Evolutionary conservation across 2,329 filamentous ascomycete species (phyloP).

Genomic region (Colletotrichum falcatum): DNA sequence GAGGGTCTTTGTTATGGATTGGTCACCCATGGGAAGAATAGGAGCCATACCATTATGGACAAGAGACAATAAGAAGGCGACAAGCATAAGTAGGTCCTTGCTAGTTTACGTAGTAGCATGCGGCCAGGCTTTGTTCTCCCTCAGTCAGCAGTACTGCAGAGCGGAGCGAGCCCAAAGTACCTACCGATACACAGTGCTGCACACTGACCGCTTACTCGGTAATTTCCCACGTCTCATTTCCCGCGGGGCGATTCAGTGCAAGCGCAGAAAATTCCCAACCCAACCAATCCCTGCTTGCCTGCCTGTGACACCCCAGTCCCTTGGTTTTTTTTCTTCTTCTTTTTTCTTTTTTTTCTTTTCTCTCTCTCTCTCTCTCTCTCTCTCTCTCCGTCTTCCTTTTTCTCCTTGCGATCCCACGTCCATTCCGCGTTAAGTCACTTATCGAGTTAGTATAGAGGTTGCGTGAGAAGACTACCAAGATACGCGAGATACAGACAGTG

Average conservation of each 20-base stretch:
- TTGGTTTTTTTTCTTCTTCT: not conserved
- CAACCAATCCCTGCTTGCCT: slow-evolving; percentile 12
- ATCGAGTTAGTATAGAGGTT: slow-evolving; percentile 23
- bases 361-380: not conserved
- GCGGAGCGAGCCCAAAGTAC: not conserved
- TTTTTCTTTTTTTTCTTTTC: not conserved
- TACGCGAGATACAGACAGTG: not conserved
- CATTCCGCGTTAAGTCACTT: slow-evolving; percentile 28
- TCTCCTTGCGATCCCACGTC: slow-evolving; percentile 3
- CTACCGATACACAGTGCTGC: slow-evolving; percentile 19
- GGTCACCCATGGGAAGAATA: not conserved
- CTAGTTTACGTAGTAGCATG: not conserved
- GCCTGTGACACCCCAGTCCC: slow-evolving; percentile 15
- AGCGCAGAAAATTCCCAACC: slow-evolving; percentile 38
- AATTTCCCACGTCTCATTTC: slow-evolving; percentile 40
- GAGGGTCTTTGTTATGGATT: not conserved
- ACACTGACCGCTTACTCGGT: slow-evolving; percentile 27
- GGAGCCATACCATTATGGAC: not conserved
- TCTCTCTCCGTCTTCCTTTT: not conserved
- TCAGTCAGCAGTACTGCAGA: not conserved
- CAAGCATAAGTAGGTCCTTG: too few species aligned
- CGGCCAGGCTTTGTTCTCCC: not conserved
- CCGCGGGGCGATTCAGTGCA: slow-evolving; percentile 38
- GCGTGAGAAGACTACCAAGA: not conserved
- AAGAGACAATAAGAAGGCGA: not conserved